Evolutionary conservation across 257 asterid species (phyloP).

Genomic region (Asclepias syriaca): DNA sequence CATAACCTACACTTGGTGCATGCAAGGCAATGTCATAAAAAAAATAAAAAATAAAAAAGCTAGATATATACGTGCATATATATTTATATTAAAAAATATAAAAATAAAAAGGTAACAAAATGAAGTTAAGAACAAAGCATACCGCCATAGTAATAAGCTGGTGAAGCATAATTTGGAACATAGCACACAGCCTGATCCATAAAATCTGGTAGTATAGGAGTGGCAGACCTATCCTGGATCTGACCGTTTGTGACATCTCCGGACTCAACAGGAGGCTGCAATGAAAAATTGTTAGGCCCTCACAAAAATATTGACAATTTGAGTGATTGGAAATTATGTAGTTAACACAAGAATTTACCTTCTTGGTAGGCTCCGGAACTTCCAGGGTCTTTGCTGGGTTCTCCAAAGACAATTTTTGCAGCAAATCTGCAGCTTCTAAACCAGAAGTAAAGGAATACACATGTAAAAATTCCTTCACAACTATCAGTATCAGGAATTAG

Average conservation of each 20-base stretch:
- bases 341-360: slow-evolving; percentile 14
- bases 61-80: not conserved
- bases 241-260: slow-evolving; percentile 22
- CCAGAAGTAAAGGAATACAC: slow-evolving; percentile 33
- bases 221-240: slow-evolving; percentile 30
- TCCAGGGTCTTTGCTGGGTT: slow-evolving; percentile 26
- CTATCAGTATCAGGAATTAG: not conserved
- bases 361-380: slow-evolving; percentile 23
- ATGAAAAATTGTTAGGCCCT: not conserved
- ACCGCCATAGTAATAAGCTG: slow-evolving; percentile 39
- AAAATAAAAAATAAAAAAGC: not conserved
- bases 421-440: slow-evolving; percentile 30
- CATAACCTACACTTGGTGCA: slow-evolving; percentile 16
- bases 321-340: not conserved
- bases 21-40: not conserved
- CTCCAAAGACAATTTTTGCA: slow-evolving; percentile 37
- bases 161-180: slow-evolving; percentile 35
- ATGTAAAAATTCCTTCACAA: not conserved
- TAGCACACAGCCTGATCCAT: slow-evolving; percentile 26
- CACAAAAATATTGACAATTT: not conserved
- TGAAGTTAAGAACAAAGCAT: not conserved
- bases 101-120: no score
- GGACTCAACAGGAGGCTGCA: not conserved
- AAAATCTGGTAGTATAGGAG: slow-evolving; percentile 29
- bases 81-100: no score